These are phyloP conservation scores for Neospora caninum DNA, from an alignment of 169 alveolate genomes.

Conservation along the genomic window DNA sequence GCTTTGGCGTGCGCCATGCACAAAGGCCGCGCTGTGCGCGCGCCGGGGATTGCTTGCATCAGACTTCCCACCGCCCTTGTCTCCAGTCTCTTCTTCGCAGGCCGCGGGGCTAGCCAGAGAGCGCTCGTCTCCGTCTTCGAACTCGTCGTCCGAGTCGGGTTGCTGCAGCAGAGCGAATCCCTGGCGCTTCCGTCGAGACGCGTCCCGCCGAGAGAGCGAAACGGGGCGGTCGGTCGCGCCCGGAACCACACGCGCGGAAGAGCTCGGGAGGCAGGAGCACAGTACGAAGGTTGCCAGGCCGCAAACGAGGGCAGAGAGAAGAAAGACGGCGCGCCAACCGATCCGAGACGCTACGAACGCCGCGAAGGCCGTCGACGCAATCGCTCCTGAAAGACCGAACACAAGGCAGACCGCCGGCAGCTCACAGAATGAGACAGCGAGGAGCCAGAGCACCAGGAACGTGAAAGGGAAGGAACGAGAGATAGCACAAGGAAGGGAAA, in stretches of 20 bases:
- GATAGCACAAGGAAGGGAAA: background rate
- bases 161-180: background rate
- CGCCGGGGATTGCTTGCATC: too few relatives aligned
- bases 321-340: slow-evolving; percentile 77
- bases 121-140: background rate
- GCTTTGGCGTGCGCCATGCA: too few relatives aligned
- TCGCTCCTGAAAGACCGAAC: slow-evolving; percentile 63
- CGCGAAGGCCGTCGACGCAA: slow-evolving; percentile 74
- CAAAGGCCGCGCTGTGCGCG: too few relatives aligned
- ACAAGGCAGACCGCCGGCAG: background rate
- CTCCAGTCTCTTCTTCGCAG: background rate
- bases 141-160: background rate
- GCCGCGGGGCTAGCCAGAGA: background rate
- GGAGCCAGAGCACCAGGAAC: too few relatives aligned
- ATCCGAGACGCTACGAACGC: slow-evolving; percentile 69
- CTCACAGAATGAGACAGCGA: background rate
- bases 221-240: background rate
- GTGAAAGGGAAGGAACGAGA: background rate
- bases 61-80: too few relatives aligned
- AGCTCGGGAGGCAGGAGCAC: background rate
- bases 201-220: background rate
- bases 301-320: slow-evolving; percentile 63
- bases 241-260: background rate
- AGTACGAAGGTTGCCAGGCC: slow-evolving; percentile 32
- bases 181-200: background rate